Base-by-base conservation (phyloP, 352 stramenopile species). In the Paralagenidium karlingii region DNA sequence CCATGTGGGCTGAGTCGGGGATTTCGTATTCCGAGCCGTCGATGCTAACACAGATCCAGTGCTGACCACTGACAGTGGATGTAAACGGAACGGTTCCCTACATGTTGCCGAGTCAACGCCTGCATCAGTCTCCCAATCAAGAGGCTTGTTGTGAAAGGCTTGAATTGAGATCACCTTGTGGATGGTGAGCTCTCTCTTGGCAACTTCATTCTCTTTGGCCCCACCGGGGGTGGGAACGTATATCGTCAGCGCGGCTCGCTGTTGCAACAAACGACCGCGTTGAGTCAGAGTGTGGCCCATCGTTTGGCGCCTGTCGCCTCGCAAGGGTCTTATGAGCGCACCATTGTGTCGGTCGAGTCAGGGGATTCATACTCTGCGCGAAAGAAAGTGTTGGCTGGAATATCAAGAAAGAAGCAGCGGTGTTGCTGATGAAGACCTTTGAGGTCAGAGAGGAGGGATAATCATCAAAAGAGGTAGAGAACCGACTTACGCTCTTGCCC, bases 281-380 rank as follows among this genome's bases (percentile, higher is more conserved):
- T n/a, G 16, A 18, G 11, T 10, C 33, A n/a, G n/a, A n/a, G n/a
- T n/a, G n/a, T n/a, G n/a, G n/a, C n/a, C n/a, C n/a, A n/a, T n/a
- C n/a, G 22, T 22, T 36, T 36, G 30, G 19, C 19, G 16, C 22
- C 22, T 36, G 3, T 36, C 30, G 8, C 7, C 3, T 3, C 3
- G 16, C 19, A 36, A 36, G 13, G 5, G 16, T 36, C 15, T 18
- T 15, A 32, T 25, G 2, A 0, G 7, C 42, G 12, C 46, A 82
- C 76, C 66, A 86, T 74, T 13, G 65, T 68, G 32, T 82, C 63
- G 3, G 57, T 81, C 28, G 76, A 84, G 50, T 93, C 79, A n/a
- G 77, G 79, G 21, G 79, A 90, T 43, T 90, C 66, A 33, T 88
- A 93, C 48, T 86, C 69, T 19, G 64, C 74, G 36, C 74, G 70